Conservation (phyloP, 1,284 basidiomycete species). For the Ustilago bromivora region DNA sequence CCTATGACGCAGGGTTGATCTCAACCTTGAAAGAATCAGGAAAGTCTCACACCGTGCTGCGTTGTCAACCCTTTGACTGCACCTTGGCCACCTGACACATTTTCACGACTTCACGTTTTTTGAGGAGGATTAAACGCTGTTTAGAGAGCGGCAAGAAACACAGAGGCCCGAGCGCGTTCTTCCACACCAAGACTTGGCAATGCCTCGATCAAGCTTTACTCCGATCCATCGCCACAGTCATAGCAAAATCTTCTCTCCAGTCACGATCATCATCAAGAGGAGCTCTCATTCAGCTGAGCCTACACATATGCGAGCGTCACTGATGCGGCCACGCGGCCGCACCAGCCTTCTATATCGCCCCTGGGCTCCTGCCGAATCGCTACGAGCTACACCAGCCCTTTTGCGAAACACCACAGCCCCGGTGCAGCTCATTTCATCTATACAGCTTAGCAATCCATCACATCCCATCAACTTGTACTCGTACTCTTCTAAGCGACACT, state of each 20-base stretch:
- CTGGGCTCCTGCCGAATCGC: slow-evolving; percentile 5
- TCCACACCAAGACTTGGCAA: slow-evolving; percentile 6
- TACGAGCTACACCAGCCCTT: slow-evolving; percentile 1
- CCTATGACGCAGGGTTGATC: background rate
- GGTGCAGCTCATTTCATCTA: background rate
- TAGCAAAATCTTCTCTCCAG: background rate
- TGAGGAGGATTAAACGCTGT: background rate
- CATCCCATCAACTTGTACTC: background rate
- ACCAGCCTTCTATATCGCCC: slow-evolving; percentile 11
- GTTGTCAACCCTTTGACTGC: slow-evolving; percentile 5
- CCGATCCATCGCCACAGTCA: background rate
- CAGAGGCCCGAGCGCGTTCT: slow-evolving; percentile 7
- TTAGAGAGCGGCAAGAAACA: background rate
- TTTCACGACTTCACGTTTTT: background rate
- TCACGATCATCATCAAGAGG: background rate
- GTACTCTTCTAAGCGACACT: slow-evolving; percentile 22
- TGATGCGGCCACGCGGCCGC: slow-evolving; percentile 30
- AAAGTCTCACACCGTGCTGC: background rate
- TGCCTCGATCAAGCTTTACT: background rate
- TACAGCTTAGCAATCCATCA: background rate
- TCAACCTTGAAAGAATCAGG: background rate
- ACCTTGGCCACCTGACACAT: background rate
- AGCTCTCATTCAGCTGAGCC: background rate
- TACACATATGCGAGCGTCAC: slow-evolving; percentile 20
- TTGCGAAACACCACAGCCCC: slow-evolving; percentile 6